A percentile compares a stretch with the other conserved stretches of the same genome.
phyloP scores from a whole-genome alignment of 495 filamentous ascomycete genomes.

The Podospora anserina region DNA sequence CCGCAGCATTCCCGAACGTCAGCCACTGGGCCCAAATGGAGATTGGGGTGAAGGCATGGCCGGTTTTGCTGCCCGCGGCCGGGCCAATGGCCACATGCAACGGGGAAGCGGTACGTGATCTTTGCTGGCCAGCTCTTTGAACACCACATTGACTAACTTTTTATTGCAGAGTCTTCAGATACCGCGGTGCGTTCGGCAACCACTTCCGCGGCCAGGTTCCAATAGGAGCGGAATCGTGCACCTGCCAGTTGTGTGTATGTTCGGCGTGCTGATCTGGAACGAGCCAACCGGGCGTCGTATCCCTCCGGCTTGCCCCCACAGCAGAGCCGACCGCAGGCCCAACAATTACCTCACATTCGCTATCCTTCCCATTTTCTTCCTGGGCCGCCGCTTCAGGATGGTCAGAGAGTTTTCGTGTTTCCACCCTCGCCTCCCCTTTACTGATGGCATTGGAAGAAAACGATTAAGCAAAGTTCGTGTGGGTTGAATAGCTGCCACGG shows the following conservation, averaged over 20 bases:
- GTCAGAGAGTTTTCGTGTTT: not conserved
- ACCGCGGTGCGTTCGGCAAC: constrained; percentile 27
- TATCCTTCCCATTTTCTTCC: not conserved
- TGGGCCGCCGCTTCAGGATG: not conserved
- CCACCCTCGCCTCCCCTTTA: not conserved
- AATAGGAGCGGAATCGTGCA: constrained; percentile 20
- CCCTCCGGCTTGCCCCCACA: not conserved
- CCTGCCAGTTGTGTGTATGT: not conserved
- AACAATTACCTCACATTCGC: not conserved
- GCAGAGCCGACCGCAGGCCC: not conserved
- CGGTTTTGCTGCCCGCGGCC: constrained; percentile 56
- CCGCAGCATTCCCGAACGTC: constrained; percentile 71
- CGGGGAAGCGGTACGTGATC: constrained; percentile 65
- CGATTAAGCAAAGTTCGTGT: not conserved
- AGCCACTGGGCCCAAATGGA: constrained; percentile 72
- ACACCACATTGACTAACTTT: constrained; percentile 1
- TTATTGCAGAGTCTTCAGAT: constrained; percentile 34
- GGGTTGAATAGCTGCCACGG: not conserved
- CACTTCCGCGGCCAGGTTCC: constrained; percentile 29
- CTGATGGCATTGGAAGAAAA: not conserved
- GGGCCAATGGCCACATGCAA: constrained; percentile 76
- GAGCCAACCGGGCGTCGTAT: not conserved
- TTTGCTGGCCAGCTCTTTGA: not conserved
- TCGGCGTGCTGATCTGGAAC: not conserved
- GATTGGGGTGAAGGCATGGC: constrained; percentile 69